Evolutionary conservation across 441 rosid genomes (phyloP).

Genomic region (Codiaeum variegatum): DNA sequence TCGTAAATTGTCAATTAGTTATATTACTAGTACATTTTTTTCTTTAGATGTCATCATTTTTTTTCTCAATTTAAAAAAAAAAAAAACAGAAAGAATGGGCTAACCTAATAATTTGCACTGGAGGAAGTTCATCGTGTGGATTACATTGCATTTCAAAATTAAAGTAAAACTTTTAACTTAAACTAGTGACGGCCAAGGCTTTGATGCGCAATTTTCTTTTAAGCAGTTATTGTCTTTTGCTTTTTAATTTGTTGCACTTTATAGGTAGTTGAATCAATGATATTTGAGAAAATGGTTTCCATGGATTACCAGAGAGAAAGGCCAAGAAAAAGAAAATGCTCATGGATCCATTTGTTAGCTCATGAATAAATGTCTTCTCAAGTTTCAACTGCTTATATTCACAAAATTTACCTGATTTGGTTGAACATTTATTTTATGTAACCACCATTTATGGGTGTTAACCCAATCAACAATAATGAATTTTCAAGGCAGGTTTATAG

Average conservation of each 20-base stretch:
- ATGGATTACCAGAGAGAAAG: neutral
- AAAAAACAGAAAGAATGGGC: neutral
- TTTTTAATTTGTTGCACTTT: neutral
- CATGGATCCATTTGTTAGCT: neutral
- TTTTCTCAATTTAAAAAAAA: too few relatives aligned
- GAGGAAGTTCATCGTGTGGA: constrained; percentile 1
- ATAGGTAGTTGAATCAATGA: neutral
- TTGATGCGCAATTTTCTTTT: neutral
- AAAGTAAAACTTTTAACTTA: neutral
- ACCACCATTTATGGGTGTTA: neutral
- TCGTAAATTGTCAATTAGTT: too few relatives aligned
- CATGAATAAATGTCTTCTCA: neutral
- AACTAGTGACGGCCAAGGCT: neutral
- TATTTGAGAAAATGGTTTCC: neutral
- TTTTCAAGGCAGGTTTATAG: too few relatives aligned
- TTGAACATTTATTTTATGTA: neutral
- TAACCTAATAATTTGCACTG: constrained; percentile 6
- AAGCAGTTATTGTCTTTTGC: neutral
- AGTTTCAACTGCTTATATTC: neutral
- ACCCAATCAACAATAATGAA: too few relatives aligned
- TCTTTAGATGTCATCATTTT: neutral
- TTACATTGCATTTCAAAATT: constrained; percentile 6
- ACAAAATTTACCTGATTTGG: neutral
- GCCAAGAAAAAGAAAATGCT: neutral
- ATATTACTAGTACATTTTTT: too few relatives aligned